Conservation (phyloP, 257 asterid genomes). For the Solanum bulbocastanum region DNA sequence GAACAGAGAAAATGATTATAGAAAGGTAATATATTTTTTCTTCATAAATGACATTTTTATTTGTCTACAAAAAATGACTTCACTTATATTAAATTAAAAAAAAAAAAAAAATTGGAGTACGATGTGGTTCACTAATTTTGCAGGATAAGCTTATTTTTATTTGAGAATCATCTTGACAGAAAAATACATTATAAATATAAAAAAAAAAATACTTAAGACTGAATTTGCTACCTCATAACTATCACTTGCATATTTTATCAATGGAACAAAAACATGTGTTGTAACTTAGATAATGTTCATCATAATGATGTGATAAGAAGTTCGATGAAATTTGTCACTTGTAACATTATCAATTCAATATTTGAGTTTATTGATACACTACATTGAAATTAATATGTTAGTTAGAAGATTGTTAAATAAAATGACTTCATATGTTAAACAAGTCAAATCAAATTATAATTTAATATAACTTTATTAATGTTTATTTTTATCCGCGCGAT, state of each 20-base stretch:
- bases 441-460: not conserved
- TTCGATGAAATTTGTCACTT: not conserved
- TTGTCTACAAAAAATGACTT: not conserved
- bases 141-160: not conserved
- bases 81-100: not conserved
- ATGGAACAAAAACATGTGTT: no score
- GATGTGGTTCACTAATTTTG: not conserved
- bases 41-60: not conserved
- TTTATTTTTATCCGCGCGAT: no score
- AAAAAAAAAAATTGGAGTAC: no score
- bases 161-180: not conserved
- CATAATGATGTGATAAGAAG: not conserved
- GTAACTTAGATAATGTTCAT: not conserved
- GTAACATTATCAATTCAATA: not conserved
- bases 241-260: not conserved
- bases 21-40: not conserved
- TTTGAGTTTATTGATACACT: not conserved
- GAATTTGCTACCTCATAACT: not conserved
- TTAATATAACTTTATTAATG: no score
- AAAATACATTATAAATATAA: no score
- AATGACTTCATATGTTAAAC: not conserved
- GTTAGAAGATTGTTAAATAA: not conserved
- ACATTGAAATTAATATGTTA: not conserved
- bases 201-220: not conserved
- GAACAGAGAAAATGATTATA: no score